Conservation (phyloP, 2,329 filamentous ascomycete species). For the Fusarium nanum region DNA sequence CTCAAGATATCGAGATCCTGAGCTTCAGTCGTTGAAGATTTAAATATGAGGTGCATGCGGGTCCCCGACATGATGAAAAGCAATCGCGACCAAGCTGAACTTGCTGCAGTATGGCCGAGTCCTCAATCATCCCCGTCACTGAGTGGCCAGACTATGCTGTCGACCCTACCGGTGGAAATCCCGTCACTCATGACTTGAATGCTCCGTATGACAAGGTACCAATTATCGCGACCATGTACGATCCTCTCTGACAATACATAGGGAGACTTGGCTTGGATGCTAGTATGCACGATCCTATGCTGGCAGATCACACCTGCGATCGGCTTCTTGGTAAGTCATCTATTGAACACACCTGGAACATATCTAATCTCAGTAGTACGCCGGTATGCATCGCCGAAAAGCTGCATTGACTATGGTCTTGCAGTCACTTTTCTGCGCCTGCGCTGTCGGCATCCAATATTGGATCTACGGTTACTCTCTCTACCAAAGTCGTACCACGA, state of each 20-base stretch:
- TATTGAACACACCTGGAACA: fast-evolving
- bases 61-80: fast-evolving
- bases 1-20: background rate
- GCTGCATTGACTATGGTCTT: constrained; percentile 59
- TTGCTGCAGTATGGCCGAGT: constrained; percentile 13
- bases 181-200: constrained; percentile 58
- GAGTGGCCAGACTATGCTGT: constrained; percentile 58
- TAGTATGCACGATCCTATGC: constrained; percentile 53
- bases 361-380: constrained; percentile 41
- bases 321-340: constrained; percentile 46
- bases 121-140: constrained; percentile 41
- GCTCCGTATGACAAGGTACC: constrained; percentile 57
- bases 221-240: fast-evolving
- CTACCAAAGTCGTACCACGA: constrained; percentile 53
- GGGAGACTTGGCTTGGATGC: constrained; percentile 58
- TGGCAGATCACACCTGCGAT: constrained; percentile 56
- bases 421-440: constrained; percentile 60
- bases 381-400: constrained; percentile 54
- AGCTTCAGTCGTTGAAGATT: background rate
- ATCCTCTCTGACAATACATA: constrained; percentile 23
- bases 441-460: constrained; percentile 59
- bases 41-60: constrained; percentile 4
- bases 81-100: background rate
- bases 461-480: constrained; percentile 61
- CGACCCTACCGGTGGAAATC: constrained; percentile 56